Evolutionary conservation across 164 flowering plant genomes (phyloP).

Genomic region (Vitis amurensis): DNA sequence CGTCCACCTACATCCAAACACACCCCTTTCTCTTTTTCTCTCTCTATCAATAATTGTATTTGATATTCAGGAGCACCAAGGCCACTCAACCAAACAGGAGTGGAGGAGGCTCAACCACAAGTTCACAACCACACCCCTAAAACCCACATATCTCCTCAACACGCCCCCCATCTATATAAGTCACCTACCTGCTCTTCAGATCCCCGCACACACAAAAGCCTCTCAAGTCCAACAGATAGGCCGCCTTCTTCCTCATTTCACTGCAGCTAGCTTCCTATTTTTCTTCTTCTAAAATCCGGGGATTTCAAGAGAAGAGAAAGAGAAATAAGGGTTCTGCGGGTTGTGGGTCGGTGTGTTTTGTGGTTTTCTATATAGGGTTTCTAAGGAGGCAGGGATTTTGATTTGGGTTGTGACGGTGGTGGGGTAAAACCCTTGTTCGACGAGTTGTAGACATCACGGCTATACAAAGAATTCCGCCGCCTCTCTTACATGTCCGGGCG

Average conservation of each 20-base stretch:
- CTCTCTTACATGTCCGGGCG: constrained; percentile 49
- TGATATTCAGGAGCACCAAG: background rate
- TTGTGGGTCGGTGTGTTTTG: background rate
- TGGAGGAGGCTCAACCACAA: background rate
- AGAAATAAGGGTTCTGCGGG: background rate
- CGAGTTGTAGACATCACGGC: constrained; percentile 78
- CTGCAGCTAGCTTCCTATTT: background rate
- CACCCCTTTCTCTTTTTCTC: background rate
- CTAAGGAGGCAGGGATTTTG: background rate
- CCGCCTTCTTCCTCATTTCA: background rate
- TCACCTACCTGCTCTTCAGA: background rate
- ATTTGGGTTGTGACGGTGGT: too few relatives aligned
- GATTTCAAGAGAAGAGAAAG: too few relatives aligned
- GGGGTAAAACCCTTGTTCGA: constrained; percentile 42
- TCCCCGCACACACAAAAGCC: too few relatives aligned
- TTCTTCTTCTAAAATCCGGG: background rate
- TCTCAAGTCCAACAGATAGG: background rate
- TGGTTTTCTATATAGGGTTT: background rate
- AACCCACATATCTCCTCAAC: background rate
- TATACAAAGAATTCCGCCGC: constrained; percentile 44
- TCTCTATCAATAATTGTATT: constrained; percentile 1
- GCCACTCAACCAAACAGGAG: background rate
- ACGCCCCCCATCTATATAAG: constrained; percentile 6
- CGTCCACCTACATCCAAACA: too few relatives aligned
- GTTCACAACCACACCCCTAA: constrained; percentile 6